Conservation (phyloP, 164 flowering plant species). For the Cinnamomum micranthum region DNA sequence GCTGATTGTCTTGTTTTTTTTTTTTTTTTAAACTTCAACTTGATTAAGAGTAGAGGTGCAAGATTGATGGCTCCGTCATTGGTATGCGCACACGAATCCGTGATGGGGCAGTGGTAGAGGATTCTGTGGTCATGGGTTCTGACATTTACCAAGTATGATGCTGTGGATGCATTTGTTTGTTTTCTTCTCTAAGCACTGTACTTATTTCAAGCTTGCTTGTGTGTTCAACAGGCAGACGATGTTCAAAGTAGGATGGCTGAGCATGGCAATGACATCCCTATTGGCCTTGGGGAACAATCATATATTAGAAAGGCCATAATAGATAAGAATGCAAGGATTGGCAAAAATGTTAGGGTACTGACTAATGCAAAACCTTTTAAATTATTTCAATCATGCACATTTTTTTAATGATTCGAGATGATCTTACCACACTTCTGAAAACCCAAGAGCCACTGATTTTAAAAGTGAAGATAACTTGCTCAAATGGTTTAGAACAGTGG, state of each 20-base stretch:
- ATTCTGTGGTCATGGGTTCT: conserved; percentile 74
- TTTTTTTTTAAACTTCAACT: not conserved
- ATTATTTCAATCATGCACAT: not conserved
- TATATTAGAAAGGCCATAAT: conserved; percentile 65
- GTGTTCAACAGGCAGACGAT: conserved; percentile 25
- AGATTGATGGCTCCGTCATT: conserved; percentile 57
- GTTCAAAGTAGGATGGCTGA: conserved; percentile 16
- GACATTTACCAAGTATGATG: conserved; percentile 44
- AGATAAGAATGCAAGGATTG: conserved; percentile 84
- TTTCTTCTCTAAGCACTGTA: not conserved
- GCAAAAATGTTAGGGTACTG: conserved; percentile 65
- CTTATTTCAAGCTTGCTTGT: not conserved
- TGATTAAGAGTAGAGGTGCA: conserved; percentile 56
- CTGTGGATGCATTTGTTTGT: not conserved
- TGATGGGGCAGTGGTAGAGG: conserved; percentile 59
- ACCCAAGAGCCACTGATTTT: not conserved
- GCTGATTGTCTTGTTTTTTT: not conserved
- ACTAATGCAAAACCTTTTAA: not conserved
- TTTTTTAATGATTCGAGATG: not conserved
- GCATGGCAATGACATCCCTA: conserved; percentile 32
- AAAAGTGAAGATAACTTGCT: not conserved
- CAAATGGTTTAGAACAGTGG: not conserved
- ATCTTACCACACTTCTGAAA: not conserved
- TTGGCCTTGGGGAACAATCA: conserved; percentile 68
- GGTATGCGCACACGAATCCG: conserved; percentile 61